These are phyloP conservation scores for Prunus campanulata DNA, from an alignment of 306 rosid species.

Conservation along the genomic window DNA sequence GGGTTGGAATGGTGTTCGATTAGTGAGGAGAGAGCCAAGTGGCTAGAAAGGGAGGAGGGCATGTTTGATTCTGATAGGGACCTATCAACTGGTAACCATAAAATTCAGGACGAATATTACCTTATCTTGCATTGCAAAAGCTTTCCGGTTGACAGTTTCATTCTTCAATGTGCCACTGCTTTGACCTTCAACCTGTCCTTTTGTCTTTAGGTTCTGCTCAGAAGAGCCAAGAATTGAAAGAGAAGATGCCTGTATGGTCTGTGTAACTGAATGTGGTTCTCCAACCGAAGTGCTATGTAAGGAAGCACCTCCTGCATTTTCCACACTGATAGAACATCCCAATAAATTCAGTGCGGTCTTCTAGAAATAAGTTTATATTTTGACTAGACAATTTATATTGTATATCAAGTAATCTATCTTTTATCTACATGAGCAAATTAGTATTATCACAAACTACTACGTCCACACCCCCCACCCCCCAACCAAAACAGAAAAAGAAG, in stretches of 20 bases:
- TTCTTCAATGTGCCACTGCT: slow-evolving; percentile 39
- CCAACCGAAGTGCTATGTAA: slow-evolving; percentile 12
- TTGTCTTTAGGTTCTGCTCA: slow-evolving; percentile 43
- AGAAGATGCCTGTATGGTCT: slow-evolving; percentile 36
- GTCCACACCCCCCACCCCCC: background rate
- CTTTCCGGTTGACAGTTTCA: slow-evolving; percentile 67
- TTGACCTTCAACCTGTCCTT: slow-evolving; percentile 38
- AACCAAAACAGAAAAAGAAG: background rate
- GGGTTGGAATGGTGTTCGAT: background rate
- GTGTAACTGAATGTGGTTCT: slow-evolving; percentile 6
- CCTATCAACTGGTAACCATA: slow-evolving; percentile 8
- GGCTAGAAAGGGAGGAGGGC: background rate
- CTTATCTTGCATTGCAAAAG: slow-evolving; percentile 97
- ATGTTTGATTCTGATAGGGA: background rate
- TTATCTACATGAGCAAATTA: background rate
- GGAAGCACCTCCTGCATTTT: slow-evolving; percentile 30
- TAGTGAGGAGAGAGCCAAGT: background rate
- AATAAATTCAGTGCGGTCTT: slow-evolving; percentile 4
- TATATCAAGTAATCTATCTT: background rate
- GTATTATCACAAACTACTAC: background rate
- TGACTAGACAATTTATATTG: background rate
- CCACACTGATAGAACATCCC: slow-evolving; percentile 45
- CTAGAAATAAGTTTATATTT: slow-evolving; percentile 6
- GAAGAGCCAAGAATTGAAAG: slow-evolving; percentile 24
- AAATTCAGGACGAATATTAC: slow-evolving; percentile 39